phyloP scores from a whole-genome alignment of 768 basidiomycete species.

The Lenzites betulinus region DNA sequence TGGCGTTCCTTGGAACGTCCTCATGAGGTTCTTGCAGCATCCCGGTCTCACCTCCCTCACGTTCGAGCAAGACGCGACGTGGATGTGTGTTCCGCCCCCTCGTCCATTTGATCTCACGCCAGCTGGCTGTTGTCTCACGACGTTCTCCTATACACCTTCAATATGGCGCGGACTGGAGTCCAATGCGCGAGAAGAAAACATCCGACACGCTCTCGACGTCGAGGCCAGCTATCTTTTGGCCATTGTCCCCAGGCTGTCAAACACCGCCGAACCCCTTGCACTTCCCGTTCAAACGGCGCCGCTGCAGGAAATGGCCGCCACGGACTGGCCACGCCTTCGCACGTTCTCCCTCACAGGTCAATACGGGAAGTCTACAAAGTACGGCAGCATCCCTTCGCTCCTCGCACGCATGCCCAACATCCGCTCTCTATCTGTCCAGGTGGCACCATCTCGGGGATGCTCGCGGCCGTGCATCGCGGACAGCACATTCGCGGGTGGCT shows the following conservation, averaged over 20 bases:
- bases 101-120: no score
- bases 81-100: not conserved
- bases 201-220: not conserved
- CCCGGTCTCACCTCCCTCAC: no score
- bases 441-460: not conserved
- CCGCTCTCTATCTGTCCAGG: not conserved
- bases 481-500: not conserved
- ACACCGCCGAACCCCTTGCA: not conserved
- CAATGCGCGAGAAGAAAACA: no score
- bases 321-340: not conserved
- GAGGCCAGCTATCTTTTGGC: not conserved
- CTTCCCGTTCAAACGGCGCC: conserved; percentile 1
- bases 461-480: not conserved
- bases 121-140: not conserved
- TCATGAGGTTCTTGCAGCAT: no score
- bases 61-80: not conserved
- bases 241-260: not conserved
- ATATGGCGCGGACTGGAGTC: not conserved
- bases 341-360: not conserved
- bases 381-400: not conserved
- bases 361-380: not conserved
- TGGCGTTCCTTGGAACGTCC: no score
- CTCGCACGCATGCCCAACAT: not conserved
- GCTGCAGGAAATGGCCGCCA: not conserved
- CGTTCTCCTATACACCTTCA: not conserved